Percentiles rank a stretch among this genome's conserved stretches.
phyloP scores from a whole-genome alignment of 495 filamentous ascomycete species.

The Penicillium robsamsonii region DNA sequence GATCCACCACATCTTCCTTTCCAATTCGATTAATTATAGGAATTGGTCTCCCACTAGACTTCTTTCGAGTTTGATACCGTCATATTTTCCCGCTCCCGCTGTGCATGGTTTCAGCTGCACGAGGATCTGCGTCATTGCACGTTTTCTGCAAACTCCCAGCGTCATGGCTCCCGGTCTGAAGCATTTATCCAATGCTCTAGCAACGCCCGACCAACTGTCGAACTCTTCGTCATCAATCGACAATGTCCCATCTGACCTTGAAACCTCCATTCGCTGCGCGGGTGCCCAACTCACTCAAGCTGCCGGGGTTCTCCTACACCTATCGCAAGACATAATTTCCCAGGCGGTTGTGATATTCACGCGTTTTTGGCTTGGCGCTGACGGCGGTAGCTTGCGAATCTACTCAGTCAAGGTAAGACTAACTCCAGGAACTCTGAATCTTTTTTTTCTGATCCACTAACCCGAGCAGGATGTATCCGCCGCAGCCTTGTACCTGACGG shows the following conservation, averaged over 20 bases:
- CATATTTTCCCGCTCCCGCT: conserved; percentile 7
- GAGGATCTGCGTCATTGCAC: conserved; percentile 16
- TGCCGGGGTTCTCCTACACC: conserved; percentile 77
- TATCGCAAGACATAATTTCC: conserved; percentile 86
- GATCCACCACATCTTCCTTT: conserved; percentile 21
- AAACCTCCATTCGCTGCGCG: conserved; percentile 57
- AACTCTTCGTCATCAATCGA: conserved; percentile 65
- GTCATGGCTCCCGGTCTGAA: conserved; percentile 41
- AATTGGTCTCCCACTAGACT: not conserved
- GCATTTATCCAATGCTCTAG: conserved; percentile 78
- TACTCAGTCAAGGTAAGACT: conserved; percentile 53
- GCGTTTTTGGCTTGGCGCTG: conserved; percentile 76
- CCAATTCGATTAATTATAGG: conserved; percentile 6
- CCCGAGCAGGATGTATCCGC: conserved; percentile 70
- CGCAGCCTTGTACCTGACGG: conserved; percentile 73
- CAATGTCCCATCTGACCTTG: conserved; percentile 73
- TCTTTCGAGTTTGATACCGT: conserved; percentile 1
- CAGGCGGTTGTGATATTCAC: conserved; percentile 85
- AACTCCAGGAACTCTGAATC: not conserved
- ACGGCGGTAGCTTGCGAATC: conserved; percentile 60
- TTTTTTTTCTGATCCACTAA: not conserved
- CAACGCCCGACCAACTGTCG: conserved; percentile 76
- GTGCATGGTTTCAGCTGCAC: conserved; percentile 11
- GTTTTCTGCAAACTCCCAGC: conserved; percentile 13
- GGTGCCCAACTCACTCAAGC: conserved; percentile 78